Conservation (phyloP, 2,329 filamentous ascomycete species). For the Penicillium digitatum region DNA sequence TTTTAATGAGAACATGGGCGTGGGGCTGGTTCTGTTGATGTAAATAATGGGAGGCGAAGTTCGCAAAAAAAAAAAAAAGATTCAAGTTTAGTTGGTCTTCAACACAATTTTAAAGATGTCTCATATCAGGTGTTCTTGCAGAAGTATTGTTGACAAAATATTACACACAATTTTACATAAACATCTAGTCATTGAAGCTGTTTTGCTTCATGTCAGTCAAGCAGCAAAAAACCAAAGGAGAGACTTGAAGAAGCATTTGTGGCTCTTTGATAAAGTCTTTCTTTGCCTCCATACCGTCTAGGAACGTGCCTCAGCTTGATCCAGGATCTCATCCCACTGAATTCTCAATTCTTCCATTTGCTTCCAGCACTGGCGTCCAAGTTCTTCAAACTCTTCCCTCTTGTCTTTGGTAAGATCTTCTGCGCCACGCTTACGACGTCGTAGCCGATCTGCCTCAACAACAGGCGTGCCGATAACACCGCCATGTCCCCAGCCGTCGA, state of each 20-base stretch:
- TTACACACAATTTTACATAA: not conserved
- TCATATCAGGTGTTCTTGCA: not conserved
- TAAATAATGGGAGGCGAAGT: constrained; percentile 33
- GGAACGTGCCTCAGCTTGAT: constrained; percentile 29
- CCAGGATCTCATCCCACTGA: constrained; percentile 40
- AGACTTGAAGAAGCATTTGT: not conserved
- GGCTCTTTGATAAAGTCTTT: not conserved
- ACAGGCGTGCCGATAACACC: constrained; percentile 53
- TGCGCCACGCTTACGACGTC: constrained; percentile 57
- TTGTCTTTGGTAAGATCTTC: constrained; percentile 52
- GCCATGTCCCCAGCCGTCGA: constrained; percentile 75
- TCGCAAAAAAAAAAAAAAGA: constrained; percentile 14
- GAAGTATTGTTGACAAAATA: not conserved
- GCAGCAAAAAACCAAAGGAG: not conserved
- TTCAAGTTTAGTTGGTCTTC: constrained; percentile 2
- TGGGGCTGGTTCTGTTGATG: constrained; percentile 30
- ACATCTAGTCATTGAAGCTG: not conserved
- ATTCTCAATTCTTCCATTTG: constrained; percentile 43
- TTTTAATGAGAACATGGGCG: constrained; percentile 37
- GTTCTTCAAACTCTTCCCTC: constrained; percentile 38
- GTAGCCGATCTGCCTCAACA: constrained; percentile 49
- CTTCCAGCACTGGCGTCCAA: constrained; percentile 41
- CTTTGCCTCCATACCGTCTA: not conserved
- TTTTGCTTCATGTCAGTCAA: not conserved
- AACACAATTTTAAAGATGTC: not conserved